These are phyloP conservation scores for Neurospora terricola DNA, from an alignment of 495 filamentous ascomycete genomes.

Conservation along the genomic window DNA sequence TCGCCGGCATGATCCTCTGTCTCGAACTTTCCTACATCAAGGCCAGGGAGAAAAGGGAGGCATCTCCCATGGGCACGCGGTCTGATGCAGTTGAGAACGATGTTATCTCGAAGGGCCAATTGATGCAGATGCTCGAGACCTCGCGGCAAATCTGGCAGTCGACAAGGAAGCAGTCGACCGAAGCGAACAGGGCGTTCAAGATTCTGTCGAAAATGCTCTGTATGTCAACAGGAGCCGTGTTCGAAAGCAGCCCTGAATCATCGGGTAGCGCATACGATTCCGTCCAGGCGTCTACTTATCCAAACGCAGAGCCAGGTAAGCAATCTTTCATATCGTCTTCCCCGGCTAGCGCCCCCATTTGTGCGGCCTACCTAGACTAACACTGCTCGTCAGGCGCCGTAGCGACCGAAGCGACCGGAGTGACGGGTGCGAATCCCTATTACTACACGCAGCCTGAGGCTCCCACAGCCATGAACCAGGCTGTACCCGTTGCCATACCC, in stretches of 20 bases:
- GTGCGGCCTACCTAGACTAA: not conserved
- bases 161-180: slow-evolving; percentile 6
- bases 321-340: not conserved
- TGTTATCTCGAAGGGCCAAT: slow-evolving; percentile 12
- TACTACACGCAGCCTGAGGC: not conserved
- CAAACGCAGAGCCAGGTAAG: not conserved
- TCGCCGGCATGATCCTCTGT: slow-evolving; percentile 33
- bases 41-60: slow-evolving; percentile 7
- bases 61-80: not conserved
- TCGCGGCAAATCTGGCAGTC: slow-evolving; percentile 19
- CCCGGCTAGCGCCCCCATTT: not conserved
- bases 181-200: slow-evolving; percentile 19
- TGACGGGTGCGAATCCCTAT: not conserved
- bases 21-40: slow-evolving; percentile 19
- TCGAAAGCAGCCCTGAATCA: slow-evolving; percentile 13
- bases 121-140: slow-evolving; percentile 15
- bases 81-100: not conserved
- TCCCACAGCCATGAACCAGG: not conserved
- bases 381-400: not conserved
- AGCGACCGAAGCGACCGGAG: not conserved
- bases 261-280: not conserved
- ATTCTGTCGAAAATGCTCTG: slow-evolving; percentile 19
- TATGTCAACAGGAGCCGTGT: slow-evolving; percentile 12
- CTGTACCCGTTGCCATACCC: not conserved
- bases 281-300: not conserved